phyloP scores from a whole-genome alignment of 768 basidiomycete species.

The Mycena alexandri region DNA sequence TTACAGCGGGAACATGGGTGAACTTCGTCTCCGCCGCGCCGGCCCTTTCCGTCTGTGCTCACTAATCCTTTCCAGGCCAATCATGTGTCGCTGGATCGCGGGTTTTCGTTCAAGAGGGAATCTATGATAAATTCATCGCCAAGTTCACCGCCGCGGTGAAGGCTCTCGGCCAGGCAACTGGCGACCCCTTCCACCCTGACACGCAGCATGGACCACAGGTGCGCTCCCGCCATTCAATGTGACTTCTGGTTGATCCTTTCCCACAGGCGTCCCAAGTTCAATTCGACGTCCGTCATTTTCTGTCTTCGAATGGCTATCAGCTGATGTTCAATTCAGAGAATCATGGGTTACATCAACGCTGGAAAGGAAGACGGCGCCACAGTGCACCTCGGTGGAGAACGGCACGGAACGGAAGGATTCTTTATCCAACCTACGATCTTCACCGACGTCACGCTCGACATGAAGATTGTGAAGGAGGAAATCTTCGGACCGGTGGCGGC shows the following conservation, averaged over 20 bases:
- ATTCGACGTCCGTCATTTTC: conserved; percentile 67
- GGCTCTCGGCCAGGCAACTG: conserved; percentile 63
- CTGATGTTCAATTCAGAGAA: conserved; percentile 55
- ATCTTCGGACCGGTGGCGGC: conserved; percentile 84
- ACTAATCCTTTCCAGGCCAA: conserved; percentile 63
- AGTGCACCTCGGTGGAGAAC: conserved; percentile 70
- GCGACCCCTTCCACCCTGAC: conserved; percentile 73
- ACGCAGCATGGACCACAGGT: conserved; percentile 75
- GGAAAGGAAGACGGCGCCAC: conserved; percentile 79
- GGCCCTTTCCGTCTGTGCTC: background rate
- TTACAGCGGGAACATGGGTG: conserved; percentile 37
- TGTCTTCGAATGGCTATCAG: conserved; percentile 1
- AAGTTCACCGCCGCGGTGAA: conserved; percentile 68
- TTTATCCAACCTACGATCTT: conserved; percentile 80
- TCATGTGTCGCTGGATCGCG: conserved; percentile 88
- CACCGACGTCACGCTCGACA: conserved; percentile 68
- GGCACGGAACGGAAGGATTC: conserved; percentile 68
- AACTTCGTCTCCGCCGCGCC: too few relatives aligned
- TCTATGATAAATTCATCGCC: conserved; percentile 84
- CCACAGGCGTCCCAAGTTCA: conserved; percentile 79
- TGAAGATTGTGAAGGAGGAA: conserved; percentile 77
- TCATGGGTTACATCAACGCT: conserved; percentile 78
- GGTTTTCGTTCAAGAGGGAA: conserved; percentile 81
- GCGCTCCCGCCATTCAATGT: background rate
- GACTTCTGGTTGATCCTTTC: background rate